Evolutionary conservation across 164 flowering plant species (phyloP).

Genomic region (Warburgia ugandensis): DNA sequence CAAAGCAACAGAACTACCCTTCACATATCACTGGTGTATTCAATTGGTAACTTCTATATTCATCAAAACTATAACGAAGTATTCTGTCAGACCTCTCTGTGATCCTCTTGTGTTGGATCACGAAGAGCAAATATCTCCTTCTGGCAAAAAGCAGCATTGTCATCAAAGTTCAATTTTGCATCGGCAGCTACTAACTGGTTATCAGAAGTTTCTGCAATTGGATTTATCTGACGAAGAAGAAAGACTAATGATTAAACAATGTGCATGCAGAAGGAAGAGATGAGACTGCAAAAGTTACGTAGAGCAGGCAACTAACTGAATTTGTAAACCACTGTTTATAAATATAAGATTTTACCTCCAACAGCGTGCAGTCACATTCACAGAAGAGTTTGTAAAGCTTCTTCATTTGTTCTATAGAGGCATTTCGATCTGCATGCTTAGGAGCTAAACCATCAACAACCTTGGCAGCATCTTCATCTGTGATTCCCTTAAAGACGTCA

Average conservation of each 20-base stretch:
- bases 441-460: constrained; percentile 97
- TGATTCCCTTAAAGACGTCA: constrained; percentile 90
- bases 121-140: constrained; percentile 86
- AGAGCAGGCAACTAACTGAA: background rate
- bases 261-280: too few relatives aligned
- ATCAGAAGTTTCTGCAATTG: constrained; percentile 89
- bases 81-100: constrained; percentile 70
- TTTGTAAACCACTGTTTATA: background rate
- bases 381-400: constrained; percentile 81
- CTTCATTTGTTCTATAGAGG: constrained; percentile 93
- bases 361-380: constrained; percentile 78
- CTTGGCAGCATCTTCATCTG: constrained; percentile 98
- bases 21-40: too few relatives aligned
- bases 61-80: background rate
- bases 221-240: constrained; percentile 62
- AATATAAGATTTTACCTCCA: constrained; percentile 56
- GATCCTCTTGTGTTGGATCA: constrained; percentile 95
- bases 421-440: constrained; percentile 61
- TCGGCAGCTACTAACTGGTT: constrained; percentile 94
- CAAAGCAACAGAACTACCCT: background rate
- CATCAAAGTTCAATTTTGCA: constrained; percentile 97
- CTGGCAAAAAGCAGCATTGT: constrained; percentile 93
- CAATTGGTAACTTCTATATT: background rate
- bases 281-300: too few relatives aligned
- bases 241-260: background rate